phyloP scores from a whole-genome alignment of 2,329 filamentous ascomycete species.

The Apiospora kogelbergensis region DNA sequence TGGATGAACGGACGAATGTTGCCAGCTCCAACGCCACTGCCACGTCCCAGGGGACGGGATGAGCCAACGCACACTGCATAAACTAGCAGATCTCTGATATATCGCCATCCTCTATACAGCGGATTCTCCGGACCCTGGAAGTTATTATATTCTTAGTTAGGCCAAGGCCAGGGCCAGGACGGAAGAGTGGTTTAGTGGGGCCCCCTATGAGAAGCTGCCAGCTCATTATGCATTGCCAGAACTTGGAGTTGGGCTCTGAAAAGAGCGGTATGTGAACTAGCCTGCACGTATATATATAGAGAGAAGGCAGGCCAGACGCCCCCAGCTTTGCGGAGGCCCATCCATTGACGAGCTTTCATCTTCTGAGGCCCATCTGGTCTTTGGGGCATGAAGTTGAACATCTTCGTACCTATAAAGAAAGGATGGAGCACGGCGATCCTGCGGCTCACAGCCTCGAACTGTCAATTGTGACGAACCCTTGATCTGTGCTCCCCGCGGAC shows the following conservation, averaged over 20 bases:
- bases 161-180: neutral
- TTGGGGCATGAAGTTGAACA: neutral
- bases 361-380: neutral
- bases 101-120: slow-evolving; percentile 2
- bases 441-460: slow-evolving; percentile 24
- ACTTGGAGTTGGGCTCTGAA: slow-evolving; percentile 28
- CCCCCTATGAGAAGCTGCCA: slow-evolving; percentile 34
- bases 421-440: slow-evolving; percentile 13
- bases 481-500: slow-evolving; percentile 34
- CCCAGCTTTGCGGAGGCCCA: neutral
- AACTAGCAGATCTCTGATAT: neutral
- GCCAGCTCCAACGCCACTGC: neutral
- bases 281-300: slow-evolving; percentile 9
- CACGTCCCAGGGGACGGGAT: slow-evolving; percentile 4
- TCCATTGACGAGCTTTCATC: neutral
- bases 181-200: slow-evolving; percentile 25
- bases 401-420: neutral
- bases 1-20: neutral
- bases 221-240: slow-evolving; percentile 35
- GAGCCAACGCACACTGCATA: slow-evolving; percentile 10
- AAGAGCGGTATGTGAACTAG: slow-evolving; percentile 34
- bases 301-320: neutral
- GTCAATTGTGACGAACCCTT: slow-evolving; percentile 33
- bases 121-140: neutral
- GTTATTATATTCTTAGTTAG: neutral